A percentile compares a stretch with the other conserved stretches of the same genome.
Conservation (phyloP, 1,284 basidiomycete species). For the Malassezia restricta region DNA sequence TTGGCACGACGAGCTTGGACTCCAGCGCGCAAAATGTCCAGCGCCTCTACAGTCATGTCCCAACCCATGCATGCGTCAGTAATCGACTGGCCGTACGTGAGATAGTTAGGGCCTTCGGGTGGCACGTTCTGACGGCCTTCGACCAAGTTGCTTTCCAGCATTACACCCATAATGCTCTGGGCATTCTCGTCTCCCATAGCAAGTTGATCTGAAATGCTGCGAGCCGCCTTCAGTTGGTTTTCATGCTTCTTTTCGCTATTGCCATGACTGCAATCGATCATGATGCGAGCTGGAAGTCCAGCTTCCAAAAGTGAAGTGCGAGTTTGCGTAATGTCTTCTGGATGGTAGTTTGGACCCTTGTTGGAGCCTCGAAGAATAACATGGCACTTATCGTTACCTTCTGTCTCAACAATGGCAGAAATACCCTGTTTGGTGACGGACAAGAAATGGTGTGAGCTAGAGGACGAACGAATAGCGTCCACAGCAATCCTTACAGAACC, state of each 20-base stretch:
- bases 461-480: conserved; percentile 87
- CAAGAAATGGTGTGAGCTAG: conserved; percentile 91
- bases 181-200: conserved; percentile 16
- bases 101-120: conserved; percentile 20
- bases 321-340: conserved; percentile 26
- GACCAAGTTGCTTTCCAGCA: conserved; percentile 88
- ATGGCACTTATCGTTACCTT: conserved; percentile 44
- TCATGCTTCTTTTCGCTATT: conserved; percentile 56
- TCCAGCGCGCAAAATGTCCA: conserved; percentile 28
- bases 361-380: conserved; percentile 45
- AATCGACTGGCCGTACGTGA: conserved; percentile 37
- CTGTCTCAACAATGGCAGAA: conserved; percentile 44
- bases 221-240: conserved; percentile 52
- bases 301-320: conserved; percentile 26
- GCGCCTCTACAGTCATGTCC: conserved; percentile 33
- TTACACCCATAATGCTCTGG: conserved; percentile 76
- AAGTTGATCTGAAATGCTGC: conserved; percentile 49
- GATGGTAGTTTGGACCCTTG: conserved; percentile 39
- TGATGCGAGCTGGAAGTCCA: conserved; percentile 32
- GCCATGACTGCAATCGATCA: conserved; percentile 71
- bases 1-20: conserved; percentile 25
- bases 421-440: conserved; percentile 83
- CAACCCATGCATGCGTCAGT: conserved; percentile 41
- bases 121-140: conserved; percentile 48
- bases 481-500: conserved; percentile 54